Evolutionary conservation across 2,329 filamentous ascomycete species (phyloP).

Genomic region (Chaetomium olivaceum): DNA sequence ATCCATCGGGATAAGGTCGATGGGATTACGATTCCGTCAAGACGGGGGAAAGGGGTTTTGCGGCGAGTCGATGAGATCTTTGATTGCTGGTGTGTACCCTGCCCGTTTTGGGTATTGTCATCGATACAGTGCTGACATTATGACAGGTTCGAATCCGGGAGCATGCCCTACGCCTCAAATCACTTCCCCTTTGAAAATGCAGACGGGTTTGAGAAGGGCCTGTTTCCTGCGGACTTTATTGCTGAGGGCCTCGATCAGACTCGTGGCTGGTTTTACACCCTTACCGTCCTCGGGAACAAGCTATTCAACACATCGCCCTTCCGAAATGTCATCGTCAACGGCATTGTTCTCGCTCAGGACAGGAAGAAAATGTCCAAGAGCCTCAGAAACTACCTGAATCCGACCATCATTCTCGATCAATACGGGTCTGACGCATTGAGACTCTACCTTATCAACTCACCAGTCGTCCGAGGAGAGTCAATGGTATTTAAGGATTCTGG

Average conservation of each 20-base stretch:
- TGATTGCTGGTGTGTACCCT: slow-evolving; percentile 77
- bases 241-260: slow-evolving; percentile 88
- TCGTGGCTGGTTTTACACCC: slow-evolving; percentile 93
- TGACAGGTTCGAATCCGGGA: slow-evolving; percentile 71
- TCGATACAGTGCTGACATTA: not conserved
- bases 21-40: slow-evolving; percentile 91
- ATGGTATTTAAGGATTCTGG: slow-evolving; percentile 87
- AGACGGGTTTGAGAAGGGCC: slow-evolving; percentile 69
- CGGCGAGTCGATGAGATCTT: slow-evolving; percentile 85
- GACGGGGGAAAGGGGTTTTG: slow-evolving; percentile 77
- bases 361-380: slow-evolving; percentile 99
- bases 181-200: slow-evolving; percentile 52
- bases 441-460: slow-evolving; percentile 93
- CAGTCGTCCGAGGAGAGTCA: slow-evolving; percentile 88
- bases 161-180: slow-evolving; percentile 95
- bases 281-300: slow-evolving; percentile 86
- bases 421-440: slow-evolving; percentile 91
- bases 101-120: not conserved
- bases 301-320: slow-evolving; percentile 83
- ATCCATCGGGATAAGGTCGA: slow-evolving; percentile 93
- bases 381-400: slow-evolving; percentile 93
- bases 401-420: slow-evolving; percentile 75
- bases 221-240: slow-evolving; percentile 91
- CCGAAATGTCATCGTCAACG: slow-evolving; percentile 92
- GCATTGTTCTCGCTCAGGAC: slow-evolving; percentile 88